Base-by-base conservation (phyloP, 1,284 basidiomycete species). In the Pseudozyma sp. region DNA sequence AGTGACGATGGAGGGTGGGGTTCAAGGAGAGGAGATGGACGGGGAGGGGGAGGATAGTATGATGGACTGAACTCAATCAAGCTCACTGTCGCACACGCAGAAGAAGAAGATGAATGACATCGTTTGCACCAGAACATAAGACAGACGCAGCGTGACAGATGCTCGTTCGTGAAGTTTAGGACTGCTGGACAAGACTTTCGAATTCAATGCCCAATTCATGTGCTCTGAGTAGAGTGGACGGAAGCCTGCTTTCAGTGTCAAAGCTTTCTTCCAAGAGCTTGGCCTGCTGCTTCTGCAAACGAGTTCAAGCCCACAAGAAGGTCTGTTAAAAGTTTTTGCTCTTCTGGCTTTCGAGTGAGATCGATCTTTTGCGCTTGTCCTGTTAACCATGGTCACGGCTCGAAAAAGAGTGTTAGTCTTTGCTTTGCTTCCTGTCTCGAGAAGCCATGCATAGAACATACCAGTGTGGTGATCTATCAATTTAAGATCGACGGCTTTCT, bases 21-120 rank as follows among this genome's bases (percentile, higher is more conserved):
- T 25, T 35, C 5, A 48, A 19, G 18, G 40, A n/a, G 35, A n/a
- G 35, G 50, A n/a, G 35, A 43, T 19, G 8, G 52, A 25, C 18
- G 31, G 44, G 5, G 54, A 13, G 7, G 50, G 5, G 16, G 64
- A 60, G 10, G 59, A 68, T 50, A 58, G 59, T 35, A 68, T 68
- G 66, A 47, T 47, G 19, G 45, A 47, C 18, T 47, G 18, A 25
- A 25, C 18, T 25, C 45, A 31, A 31, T 42, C 40, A n/a, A 42
- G 40, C 40, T 42, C 13, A 42, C 40, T 42, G 8, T 42, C 7
- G 40, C 40, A 42, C 13, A 42, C n/a, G n/a, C 40, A 42, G 40
- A 13, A 42, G 40, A 31, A 3, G 25, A 31, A 31, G 25, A 31
- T 31, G 25, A 31, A 31, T 31, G 3, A 31, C 25, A 31, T 31